phyloP scores from a whole-genome alignment of 768 basidiomycete genomes.

The Psilocybe tampanensis region DNA sequence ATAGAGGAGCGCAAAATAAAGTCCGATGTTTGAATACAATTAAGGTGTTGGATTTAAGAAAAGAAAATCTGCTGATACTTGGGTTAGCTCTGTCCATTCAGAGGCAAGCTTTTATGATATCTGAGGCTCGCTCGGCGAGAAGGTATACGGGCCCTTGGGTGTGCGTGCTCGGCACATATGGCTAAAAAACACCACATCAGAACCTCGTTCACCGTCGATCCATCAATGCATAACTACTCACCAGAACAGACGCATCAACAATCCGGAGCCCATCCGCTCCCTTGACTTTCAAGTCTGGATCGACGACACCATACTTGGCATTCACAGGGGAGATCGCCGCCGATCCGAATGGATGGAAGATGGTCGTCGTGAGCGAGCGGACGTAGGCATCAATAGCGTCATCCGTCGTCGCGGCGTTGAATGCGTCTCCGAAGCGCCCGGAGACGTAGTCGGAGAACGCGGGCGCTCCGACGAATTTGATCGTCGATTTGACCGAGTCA shows the following conservation, averaged over 20 bases:
- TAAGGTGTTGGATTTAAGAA: too few relatives aligned
- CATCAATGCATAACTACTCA: constrained; percentile 14
- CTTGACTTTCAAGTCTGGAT: constrained; percentile 35
- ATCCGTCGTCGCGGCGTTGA: constrained; percentile 23
- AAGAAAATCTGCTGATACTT: too few relatives aligned
- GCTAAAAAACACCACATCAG: constrained; percentile 15
- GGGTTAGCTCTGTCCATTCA: neutral
- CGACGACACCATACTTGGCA: constrained; percentile 31
- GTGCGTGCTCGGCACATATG: constrained; percentile 29
- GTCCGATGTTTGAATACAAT: too few relatives aligned
- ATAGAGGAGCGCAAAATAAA: too few relatives aligned
- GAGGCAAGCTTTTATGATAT: constrained; percentile 19
- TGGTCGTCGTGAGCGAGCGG: constrained; percentile 18
- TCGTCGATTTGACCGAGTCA: constrained; percentile 21
- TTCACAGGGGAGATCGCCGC: constrained; percentile 27
- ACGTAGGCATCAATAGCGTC: constrained; percentile 25
- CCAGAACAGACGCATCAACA: constrained; percentile 39
- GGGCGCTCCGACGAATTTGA: constrained; percentile 24
- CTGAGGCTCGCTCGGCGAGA: constrained; percentile 36
- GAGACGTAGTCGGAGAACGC: constrained; percentile 31
- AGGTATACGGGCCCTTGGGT: constrained; percentile 37
- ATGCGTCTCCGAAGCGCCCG: constrained; percentile 16
- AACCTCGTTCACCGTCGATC: too few relatives aligned
- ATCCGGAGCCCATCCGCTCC: constrained; percentile 32
- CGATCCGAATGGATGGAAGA: constrained; percentile 33